phyloP scores from a whole-genome alignment of 257 asterid species.

The Agastache rugosa region DNA sequence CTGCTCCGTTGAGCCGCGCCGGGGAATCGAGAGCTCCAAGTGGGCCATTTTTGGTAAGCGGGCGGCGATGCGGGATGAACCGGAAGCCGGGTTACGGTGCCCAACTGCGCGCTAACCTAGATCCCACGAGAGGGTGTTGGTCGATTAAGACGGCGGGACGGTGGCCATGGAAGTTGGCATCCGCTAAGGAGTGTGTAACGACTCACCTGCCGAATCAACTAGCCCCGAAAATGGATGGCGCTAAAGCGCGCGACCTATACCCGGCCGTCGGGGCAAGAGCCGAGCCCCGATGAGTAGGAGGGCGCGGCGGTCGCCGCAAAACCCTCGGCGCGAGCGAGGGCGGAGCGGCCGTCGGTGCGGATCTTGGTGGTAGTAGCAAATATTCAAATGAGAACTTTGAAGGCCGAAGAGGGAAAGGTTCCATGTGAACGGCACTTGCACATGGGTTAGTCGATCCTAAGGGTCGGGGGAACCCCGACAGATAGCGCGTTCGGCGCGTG shows the following conservation, averaged over 20 bases:
- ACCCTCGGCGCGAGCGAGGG: neutral
- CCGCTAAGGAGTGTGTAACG: too few relatives aligned
- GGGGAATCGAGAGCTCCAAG: slow-evolving; percentile 1
- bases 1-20: neutral
- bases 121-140: too few relatives aligned
- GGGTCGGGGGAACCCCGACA: neutral
- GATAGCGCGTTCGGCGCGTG: slow-evolving; percentile 6
- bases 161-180: too few relatives aligned
- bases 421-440: slow-evolving; percentile 30
- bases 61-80: slow-evolving; percentile 4
- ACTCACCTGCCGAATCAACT: too few relatives aligned
- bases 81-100: too few relatives aligned
- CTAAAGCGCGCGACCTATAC: too few relatives aligned
- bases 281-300: too few relatives aligned
- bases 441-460: slow-evolving; percentile 31
- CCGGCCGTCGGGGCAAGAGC: too few relatives aligned
- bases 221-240: too few relatives aligned
- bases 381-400: slow-evolving; percentile 32
- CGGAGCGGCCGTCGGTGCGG: slow-evolving; percentile 16
- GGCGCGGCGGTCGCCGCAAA: too few relatives aligned
- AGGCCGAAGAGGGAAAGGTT: slow-evolving; percentile 31
- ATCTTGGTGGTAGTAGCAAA: slow-evolving; percentile 30
- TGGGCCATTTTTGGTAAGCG: slow-evolving; percentile 13
- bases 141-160: too few relatives aligned
- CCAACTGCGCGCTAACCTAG: too few relatives aligned